Percentiles rank a stretch among this genome's conserved stretches.
Conservation (phyloP, 1,139 yeast genomes). For the Saccharomycopsis crataegensis region DNA sequence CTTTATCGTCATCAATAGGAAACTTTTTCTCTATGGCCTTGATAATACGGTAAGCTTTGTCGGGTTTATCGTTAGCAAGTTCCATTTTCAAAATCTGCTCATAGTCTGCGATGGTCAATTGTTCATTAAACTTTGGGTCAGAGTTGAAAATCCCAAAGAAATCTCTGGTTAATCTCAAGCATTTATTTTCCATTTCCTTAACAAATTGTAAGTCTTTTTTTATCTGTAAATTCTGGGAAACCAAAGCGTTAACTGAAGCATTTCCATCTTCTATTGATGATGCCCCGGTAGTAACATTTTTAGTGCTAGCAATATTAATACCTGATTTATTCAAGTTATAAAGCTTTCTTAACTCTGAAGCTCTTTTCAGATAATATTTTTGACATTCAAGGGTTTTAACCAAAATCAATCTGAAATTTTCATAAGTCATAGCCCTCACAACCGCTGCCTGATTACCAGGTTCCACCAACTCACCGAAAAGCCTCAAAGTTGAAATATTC, state of each 20-base stretch:
- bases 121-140: not conserved
- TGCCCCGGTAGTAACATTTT: no score
- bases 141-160: constrained; percentile 4
- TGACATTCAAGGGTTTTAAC: not conserved
- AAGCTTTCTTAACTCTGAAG: not conserved
- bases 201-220: not conserved
- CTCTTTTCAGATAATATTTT: not conserved
- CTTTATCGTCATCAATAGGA: not conserved
- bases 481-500: not conserved
- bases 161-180: constrained; percentile 7
- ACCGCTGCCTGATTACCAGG: not conserved
- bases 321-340: not conserved
- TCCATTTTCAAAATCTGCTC: constrained; percentile 7
- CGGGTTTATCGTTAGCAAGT: constrained; percentile 4
- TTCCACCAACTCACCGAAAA: not conserved
- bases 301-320: not conserved
- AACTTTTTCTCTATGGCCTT: constrained; percentile 6
- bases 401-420: not conserved
- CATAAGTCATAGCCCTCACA: not conserved
- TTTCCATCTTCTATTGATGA: no score
- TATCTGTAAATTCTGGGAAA: not conserved
- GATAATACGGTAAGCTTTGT: constrained; percentile 4
- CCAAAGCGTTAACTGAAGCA: no score
- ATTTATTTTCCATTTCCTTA: not conserved
- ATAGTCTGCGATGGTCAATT: constrained; percentile 11